Conservation (phyloP, 441 rosid species). For the Erodium trifolium region DNA sequence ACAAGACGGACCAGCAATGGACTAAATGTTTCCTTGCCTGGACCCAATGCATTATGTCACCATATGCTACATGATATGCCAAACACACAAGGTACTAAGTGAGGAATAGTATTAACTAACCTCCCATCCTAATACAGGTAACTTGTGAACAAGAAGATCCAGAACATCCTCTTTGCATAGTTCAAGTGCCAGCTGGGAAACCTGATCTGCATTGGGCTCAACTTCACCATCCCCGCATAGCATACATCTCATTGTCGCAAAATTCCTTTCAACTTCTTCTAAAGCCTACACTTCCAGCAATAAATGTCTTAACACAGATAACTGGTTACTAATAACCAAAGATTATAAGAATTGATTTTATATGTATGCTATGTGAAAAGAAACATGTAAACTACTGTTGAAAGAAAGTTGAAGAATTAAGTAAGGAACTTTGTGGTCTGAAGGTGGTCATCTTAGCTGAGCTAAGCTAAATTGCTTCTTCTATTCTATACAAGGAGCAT, state of each 20-base stretch:
- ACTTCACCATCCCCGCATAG: constrained; percentile 80
- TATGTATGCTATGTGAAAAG: too few relatives aligned
- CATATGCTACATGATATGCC: not conserved
- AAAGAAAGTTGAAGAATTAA: too few relatives aligned
- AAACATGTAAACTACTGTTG: too few relatives aligned
- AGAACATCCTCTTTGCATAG: constrained; percentile 81
- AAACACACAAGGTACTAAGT: constrained; percentile 14
- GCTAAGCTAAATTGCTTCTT: not conserved
- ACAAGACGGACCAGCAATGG: constrained; percentile 77
- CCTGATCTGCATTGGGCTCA: constrained; percentile 75
- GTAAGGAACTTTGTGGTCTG: too few relatives aligned
- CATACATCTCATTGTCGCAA: constrained; percentile 58
- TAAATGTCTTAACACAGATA: not conserved
- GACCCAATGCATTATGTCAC: constrained; percentile 9
- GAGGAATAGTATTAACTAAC: constrained; percentile 37
- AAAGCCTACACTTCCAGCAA: constrained; percentile 39
- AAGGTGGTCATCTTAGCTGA: too few relatives aligned
- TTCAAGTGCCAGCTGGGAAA: constrained; percentile 61
- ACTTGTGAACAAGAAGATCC: constrained; percentile 63
- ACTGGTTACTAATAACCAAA: too few relatives aligned
- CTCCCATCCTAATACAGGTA: constrained; percentile 83
- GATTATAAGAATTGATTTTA: too few relatives aligned
- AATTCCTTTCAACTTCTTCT: constrained; percentile 93
- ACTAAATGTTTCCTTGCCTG: constrained; percentile 91
- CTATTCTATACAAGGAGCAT: not conserved